Conservation (phyloP, 1,284 basidiomycete species). For the Vanrija humicola region DNA sequence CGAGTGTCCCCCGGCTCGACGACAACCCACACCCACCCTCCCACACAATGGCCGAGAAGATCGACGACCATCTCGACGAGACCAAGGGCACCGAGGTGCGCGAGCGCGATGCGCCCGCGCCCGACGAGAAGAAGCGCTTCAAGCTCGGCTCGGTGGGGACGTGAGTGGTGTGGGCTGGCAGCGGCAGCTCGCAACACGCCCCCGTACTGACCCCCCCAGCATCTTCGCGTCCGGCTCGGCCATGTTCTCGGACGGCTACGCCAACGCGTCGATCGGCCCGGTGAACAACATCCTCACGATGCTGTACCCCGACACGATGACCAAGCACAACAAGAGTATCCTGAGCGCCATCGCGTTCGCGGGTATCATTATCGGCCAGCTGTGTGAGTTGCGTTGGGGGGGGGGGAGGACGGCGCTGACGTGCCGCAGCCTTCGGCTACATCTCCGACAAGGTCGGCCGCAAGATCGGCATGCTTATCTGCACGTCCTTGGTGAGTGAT, state of each 20-base stretch:
- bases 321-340: constrained; percentile 56
- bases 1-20: no score
- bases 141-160: constrained; percentile 1
- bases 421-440: constrained; percentile 55
- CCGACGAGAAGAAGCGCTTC: neutral
- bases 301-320: constrained; percentile 58
- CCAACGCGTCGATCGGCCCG: constrained; percentile 66
- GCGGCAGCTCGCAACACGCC: no score
- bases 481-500: constrained; percentile 48
- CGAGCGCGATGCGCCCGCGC: neutral
- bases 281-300: constrained; percentile 59
- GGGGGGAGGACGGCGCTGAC: no score
- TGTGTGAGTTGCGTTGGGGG: constrained; percentile 15
- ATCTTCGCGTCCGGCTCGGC: constrained; percentile 59
- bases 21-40: no score
- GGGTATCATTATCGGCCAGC: constrained; percentile 68
- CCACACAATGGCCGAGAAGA: neutral
- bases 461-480: constrained; percentile 53
- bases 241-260: constrained; percentile 79
- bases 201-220: neutral
- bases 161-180: constrained; percentile 2
- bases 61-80: neutral
- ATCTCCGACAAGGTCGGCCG: constrained; percentile 77
- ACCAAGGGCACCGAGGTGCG: neutral
- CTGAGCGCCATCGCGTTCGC: constrained; percentile 66